Base-by-base conservation (phyloP, 352 stramenopile species). In the Globisporangium megalacanthum region DNA sequence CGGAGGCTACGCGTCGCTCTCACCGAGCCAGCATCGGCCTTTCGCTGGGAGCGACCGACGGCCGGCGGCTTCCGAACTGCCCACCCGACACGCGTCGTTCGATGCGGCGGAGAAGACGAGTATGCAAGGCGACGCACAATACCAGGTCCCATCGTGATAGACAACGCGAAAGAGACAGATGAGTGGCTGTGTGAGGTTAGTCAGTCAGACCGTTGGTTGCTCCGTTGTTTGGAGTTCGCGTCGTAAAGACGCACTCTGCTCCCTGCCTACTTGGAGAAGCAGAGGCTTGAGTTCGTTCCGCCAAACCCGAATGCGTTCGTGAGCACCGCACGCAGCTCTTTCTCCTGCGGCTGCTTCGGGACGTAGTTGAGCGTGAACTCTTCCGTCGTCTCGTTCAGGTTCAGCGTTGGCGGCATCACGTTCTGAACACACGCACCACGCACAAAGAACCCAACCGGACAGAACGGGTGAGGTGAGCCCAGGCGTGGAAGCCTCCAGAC, bases 271-370 rank as follows among this genome's bases (percentile, higher is more conserved):
- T 90, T 92, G 48, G 77, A 65, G 60, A 94, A 94, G 51, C 81
- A 79, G 11, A 94, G 64, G 50, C 75, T 88, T 13, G 83, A 86
- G 80, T 99, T 99, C 13, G 94, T 98, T 52, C 97, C 97, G 56
- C 96, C 96, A 69, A 99, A 99, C 22, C 97, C 97, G 83, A 99
- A 99, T 36, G 93, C 98, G 71, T 99, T 99, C 15, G 79, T 94
- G 37, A 98, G 67, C 3, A 94, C 91, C 37, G 82, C 74, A 10
- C 83, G 64, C 13, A 97, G 53, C 14, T 89, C 61, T 49, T 88
- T 83, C 58, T 95, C 75, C 46, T 91, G 80, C 3, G 78, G 73
- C 11, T 72, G 58, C 35, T 81, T 75, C 19, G 75, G 68, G 22
- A 94, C 87, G 64, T 97, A 92, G 68, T 89, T 88, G 55, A 97